Percentiles rank a stretch among this genome's conserved stretches.
These are phyloP conservation scores for Botrytis byssoidea DNA, from an alignment of 2,329 filamentous ascomycete species.

Conservation along the genomic window DNA sequence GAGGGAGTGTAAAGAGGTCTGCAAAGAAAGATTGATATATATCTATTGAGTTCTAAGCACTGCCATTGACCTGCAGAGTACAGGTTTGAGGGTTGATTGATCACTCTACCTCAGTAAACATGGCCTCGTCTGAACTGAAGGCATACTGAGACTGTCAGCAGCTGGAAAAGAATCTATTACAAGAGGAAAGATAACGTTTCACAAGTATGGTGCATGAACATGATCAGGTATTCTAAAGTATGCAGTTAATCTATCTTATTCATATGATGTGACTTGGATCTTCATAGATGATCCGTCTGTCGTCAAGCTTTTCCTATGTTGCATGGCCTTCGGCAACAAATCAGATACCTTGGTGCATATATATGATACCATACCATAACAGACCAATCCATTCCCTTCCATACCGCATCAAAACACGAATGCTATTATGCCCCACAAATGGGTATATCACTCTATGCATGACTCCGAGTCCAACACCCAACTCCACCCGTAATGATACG, in stretches of 20 bases:
- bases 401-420: not conserved
- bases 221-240: not conserved
- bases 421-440: constrained; percentile 2
- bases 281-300: not conserved
- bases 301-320: not conserved
- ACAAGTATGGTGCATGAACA: not conserved
- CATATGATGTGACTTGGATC: not conserved
- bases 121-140: not conserved
- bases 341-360: not conserved
- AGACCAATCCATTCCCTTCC: not conserved
- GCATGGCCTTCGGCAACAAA: not conserved
- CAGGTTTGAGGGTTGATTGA: not conserved
- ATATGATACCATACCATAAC: constrained; percentile 3
- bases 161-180: not conserved
- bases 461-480: constrained; percentile 12
- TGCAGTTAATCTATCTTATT: not conserved
- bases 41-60: not conserved
- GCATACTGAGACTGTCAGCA: not conserved
- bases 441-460: constrained; percentile 9
- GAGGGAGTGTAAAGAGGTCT: not conserved
- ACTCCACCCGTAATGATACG: not conserved
- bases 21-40: not conserved
- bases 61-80: not conserved
- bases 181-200: not conserved
- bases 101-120: not conserved